Conservation (phyloP, 768 basidiomycete genomes). For the Phanerochaete sordida region DNA sequence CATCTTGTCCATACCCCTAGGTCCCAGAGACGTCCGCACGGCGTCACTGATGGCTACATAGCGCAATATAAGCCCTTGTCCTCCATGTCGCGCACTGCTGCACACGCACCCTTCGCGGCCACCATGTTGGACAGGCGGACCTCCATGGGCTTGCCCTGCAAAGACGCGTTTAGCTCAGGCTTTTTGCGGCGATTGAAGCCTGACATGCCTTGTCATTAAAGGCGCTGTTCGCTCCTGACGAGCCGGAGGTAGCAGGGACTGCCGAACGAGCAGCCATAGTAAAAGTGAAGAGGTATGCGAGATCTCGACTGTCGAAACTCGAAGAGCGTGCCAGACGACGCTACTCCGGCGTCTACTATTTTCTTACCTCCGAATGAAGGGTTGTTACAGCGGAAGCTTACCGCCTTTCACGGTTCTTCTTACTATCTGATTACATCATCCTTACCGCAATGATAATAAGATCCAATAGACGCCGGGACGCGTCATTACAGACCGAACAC, state of each 20-base stretch:
- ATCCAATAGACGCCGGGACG: background rate
- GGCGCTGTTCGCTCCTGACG: conserved; percentile 31
- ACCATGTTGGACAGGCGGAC: conserved; percentile 96
- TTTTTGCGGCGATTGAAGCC: background rate
- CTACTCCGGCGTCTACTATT: background rate
- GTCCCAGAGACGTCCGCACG: conserved; percentile 93
- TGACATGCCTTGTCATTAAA: conserved; percentile 80
- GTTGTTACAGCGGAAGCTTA: background rate
- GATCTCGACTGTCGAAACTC: conserved; percentile 11
- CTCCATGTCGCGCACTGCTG: background rate
- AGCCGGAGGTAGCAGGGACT: conserved; percentile 12
- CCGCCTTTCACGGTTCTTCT: background rate
- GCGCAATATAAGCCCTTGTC: conserved; percentile 9
- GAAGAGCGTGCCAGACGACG: background rate
- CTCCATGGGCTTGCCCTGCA: conserved; percentile 96
- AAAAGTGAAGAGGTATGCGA: conserved; percentile 11
- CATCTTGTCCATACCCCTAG: conserved; percentile 99
- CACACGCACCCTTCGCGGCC: conserved; percentile 83
- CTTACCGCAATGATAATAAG: background rate
- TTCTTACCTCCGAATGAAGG: background rate
- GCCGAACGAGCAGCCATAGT: conserved; percentile 27
- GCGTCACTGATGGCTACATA: conserved; percentile 90
- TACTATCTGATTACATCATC: background rate
- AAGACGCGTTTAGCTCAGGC: conserved; percentile 25
- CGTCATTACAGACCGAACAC: conserved; percentile 16